Evolutionary conservation across 2,329 filamentous ascomycete species (phyloP).

Genomic region (Botryotinia narcissicola): DNA sequence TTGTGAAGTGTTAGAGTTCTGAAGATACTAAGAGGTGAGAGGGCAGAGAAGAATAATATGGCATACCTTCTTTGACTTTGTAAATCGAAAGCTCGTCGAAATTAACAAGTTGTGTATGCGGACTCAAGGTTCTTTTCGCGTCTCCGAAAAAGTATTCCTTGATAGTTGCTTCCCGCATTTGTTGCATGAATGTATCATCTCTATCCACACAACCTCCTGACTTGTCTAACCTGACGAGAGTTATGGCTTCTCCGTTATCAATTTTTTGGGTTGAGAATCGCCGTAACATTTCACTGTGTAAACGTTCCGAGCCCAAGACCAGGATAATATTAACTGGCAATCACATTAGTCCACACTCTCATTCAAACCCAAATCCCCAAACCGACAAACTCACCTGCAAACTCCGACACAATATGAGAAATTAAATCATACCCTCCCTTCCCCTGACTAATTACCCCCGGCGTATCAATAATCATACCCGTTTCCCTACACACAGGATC

Average conservation of each 20-base stretch:
- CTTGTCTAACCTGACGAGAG: conserved; percentile 75
- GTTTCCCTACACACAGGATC: conserved; percentile 68
- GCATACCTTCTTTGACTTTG: conserved; percentile 58
- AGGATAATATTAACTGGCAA: conserved; percentile 70
- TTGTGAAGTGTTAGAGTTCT: conserved; percentile 25
- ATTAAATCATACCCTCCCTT: conserved; percentile 72
- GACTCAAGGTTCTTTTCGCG: conserved; percentile 71
- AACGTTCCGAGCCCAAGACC: conserved; percentile 73
- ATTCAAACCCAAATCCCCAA: neutral
- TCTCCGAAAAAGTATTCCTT: conserved; percentile 95
- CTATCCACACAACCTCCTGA: conserved; percentile 82
- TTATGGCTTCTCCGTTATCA: conserved; percentile 63
- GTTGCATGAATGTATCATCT: conserved; percentile 71
- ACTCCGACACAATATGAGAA: conserved; percentile 72
- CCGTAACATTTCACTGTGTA: conserved; percentile 71
- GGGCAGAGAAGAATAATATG: neutral
- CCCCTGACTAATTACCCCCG: conserved; percentile 64
- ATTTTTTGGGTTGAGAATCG: conserved; percentile 60
- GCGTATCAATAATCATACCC: conserved; percentile 84
- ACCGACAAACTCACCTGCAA: conserved; percentile 48
- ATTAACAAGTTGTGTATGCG: conserved; percentile 81
- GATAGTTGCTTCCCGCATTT: conserved; percentile 71
- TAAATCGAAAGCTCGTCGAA: conserved; percentile 74
- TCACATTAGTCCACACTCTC: neutral
- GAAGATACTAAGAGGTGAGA: neutral